phyloP scores from a whole-genome alignment of 805 yeast genomes.

The Wickerhamomyces xylosicus region DNA sequence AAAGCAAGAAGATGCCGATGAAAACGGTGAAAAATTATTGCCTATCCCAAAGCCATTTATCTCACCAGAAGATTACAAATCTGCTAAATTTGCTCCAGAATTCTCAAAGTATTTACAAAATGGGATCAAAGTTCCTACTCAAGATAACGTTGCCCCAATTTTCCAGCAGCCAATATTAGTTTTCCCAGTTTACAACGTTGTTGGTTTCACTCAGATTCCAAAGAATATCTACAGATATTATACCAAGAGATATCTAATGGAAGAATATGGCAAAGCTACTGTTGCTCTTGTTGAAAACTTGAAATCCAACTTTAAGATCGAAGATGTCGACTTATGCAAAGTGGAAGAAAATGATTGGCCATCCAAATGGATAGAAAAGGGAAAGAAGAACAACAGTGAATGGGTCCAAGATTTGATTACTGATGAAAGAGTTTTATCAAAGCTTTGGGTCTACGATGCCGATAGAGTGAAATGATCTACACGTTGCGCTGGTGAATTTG shows the following conservation, averaged over 20 bases:
- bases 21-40: slow-evolving; percentile 19
- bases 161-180: slow-evolving; percentile 74
- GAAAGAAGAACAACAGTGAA: slow-evolving; percentile 67
- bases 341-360: slow-evolving; percentile 89
- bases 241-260: slow-evolving; percentile 61
- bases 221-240: slow-evolving; percentile 70
- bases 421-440: slow-evolving; percentile 54
- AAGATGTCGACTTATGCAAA: slow-evolving; percentile 29
- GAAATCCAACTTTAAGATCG: slow-evolving; percentile 38
- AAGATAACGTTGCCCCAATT: slow-evolving; percentile 39
- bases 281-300: slow-evolving; percentile 37
- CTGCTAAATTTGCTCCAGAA: slow-evolving; percentile 40
- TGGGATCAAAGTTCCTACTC: slow-evolving; percentile 13
- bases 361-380: slow-evolving; percentile 65
- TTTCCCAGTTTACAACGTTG: slow-evolving; percentile 62
- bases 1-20: slow-evolving; percentile 7
- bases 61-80: slow-evolving; percentile 42
- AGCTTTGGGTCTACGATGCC: slow-evolving; percentile 38
- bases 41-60: slow-evolving; percentile 62
- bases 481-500: not conserved
- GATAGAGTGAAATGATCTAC: slow-evolving; percentile 3
- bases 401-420: slow-evolving; percentile 73
- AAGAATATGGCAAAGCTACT: slow-evolving; percentile 46
- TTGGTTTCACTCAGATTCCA: slow-evolving; percentile 75
- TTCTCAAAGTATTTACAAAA: slow-evolving; percentile 19